Evolutionary conservation across 345 rosid genomes (phyloP).

Genomic region (Arabis hirsuta): DNA sequence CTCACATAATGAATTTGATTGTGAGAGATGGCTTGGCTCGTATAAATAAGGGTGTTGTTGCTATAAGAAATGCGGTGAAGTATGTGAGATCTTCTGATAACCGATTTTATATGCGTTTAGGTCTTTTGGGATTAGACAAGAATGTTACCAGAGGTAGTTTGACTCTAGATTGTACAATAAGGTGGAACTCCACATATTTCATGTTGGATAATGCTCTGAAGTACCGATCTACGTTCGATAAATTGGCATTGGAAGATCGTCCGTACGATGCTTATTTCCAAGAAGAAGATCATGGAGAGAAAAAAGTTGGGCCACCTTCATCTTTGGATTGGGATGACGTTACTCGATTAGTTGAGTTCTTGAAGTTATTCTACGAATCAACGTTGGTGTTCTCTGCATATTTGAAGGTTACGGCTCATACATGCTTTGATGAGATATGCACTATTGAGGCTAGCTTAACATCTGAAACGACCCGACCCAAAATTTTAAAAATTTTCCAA

Average conservation of each 20-base stretch:
- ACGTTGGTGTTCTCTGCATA: neutral
- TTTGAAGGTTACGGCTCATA: neutral
- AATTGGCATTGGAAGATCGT: neutral
- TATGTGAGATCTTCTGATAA: neutral
- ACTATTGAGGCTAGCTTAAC: neutral
- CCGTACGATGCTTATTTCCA: neutral
- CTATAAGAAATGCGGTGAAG: neutral
- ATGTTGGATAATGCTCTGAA: neutral
- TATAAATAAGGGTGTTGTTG: neutral
- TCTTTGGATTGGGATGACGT: neutral
- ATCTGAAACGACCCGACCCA: too few species aligned
- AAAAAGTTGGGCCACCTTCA: neutral
- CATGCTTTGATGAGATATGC: neutral
- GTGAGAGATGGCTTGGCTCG: neutral
- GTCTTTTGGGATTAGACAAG: neutral
- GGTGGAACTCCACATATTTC: too few species aligned
- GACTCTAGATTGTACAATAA: neutral
- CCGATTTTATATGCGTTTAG: neutral
- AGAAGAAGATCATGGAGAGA: neutral
- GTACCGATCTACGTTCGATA: neutral
- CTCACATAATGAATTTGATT: conserved; percentile 1
- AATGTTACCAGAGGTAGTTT: neutral
- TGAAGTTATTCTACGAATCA: neutral
- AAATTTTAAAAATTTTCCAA: too few species aligned
- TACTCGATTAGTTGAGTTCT: neutral